These are phyloP conservation scores for Tylopilus rubrobrunneus DNA, from an alignment of 768 basidiomycete species.

Conservation along the genomic window DNA sequence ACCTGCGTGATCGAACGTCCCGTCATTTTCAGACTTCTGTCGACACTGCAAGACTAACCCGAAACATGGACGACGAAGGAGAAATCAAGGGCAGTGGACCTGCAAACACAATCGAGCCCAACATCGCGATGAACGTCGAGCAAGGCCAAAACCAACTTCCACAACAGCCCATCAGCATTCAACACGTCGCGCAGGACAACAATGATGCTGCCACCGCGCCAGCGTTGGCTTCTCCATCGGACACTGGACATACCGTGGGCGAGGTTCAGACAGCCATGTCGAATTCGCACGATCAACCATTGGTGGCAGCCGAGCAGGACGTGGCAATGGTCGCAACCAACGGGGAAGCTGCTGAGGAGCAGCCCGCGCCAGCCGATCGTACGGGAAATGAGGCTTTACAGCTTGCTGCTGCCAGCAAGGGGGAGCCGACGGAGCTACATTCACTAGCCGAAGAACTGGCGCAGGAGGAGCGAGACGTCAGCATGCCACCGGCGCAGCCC, in stretches of 20 bases:
- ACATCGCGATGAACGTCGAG: slow-evolving; percentile 25
- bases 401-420: neutral
- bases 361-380: slow-evolving; percentile 8
- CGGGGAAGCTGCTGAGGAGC: slow-evolving; percentile 14
- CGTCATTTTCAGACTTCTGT: slow-evolving; percentile 27
- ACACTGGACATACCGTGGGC: slow-evolving; percentile 10
- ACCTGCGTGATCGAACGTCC: slow-evolving; percentile 25
- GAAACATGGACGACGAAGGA: slow-evolving; percentile 23
- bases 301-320: slow-evolving; percentile 21
- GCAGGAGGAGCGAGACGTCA: slow-evolving; percentile 23
- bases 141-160: slow-evolving; percentile 7
- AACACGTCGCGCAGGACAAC: slow-evolving; percentile 1
- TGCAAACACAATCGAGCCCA: neutral
- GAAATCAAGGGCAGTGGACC: slow-evolving; percentile 2
- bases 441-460: slow-evolving; percentile 11
- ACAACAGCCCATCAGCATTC: neutral
- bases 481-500: slow-evolving; percentile 18
- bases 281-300: slow-evolving; percentile 21
- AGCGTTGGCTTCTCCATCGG: neutral
- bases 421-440: slow-evolving; percentile 5
- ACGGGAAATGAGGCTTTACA: neutral
- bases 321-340: slow-evolving; percentile 24
- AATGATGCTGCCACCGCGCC: neutral
- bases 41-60: slow-evolving; percentile 8
- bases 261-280: neutral